These are phyloP conservation scores for Coriaria nepalensis DNA, from an alignment of 306 rosid species.

Conservation along the genomic window DNA sequence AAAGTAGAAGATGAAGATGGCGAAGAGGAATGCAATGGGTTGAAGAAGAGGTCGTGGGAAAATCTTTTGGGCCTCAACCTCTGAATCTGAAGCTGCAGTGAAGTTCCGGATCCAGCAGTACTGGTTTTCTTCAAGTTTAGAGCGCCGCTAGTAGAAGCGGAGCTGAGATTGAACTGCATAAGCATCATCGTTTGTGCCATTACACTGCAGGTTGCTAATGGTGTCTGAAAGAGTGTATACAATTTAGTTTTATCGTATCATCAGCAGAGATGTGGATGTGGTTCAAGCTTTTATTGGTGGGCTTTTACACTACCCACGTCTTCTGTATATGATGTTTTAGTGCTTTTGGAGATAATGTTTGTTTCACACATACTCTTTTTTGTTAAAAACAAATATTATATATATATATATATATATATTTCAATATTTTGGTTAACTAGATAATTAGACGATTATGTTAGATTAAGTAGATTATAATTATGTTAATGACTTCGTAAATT, in stretches of 20 bases:
- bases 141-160: constrained; percentile 36
- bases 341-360: constrained; percentile 25
- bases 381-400: no score
- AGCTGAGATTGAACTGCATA: constrained; percentile 16
- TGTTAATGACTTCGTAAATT: no score
- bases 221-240: not conserved
- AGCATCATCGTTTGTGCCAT: constrained; percentile 92
- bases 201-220: not conserved
- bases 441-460: no score
- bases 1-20: constrained; percentile 22
- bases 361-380: no score
- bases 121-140: constrained; percentile 26
- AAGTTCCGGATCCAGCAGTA: constrained; percentile 21
- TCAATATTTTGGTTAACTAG: no score
- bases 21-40: constrained; percentile 27
- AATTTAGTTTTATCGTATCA: constrained; percentile 6
- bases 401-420: no score
- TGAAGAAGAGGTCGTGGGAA: constrained; percentile 26
- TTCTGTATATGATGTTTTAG: constrained; percentile 14
- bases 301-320: constrained; percentile 71
- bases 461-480: no score
- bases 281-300: constrained; percentile 30
- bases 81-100: constrained; percentile 38
- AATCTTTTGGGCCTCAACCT: constrained; percentile 42
- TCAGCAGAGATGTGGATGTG: constrained; percentile 47